These are phyloP conservation scores for Cystoderma amianthinum DNA, from an alignment of 768 basidiomycete genomes.

Conservation along the genomic window DNA sequence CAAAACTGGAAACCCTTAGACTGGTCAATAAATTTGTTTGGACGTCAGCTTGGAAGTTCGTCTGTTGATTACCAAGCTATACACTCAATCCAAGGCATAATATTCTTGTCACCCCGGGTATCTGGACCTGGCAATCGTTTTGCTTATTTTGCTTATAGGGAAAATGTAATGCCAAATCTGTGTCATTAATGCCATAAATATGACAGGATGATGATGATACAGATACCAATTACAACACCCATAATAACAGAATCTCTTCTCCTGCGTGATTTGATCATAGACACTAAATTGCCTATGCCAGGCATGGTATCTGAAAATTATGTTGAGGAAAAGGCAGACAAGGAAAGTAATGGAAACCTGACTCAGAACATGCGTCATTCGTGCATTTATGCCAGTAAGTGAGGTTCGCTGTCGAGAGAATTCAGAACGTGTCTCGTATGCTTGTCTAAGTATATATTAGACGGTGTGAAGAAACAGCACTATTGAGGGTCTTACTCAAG, in stretches of 20 bases:
- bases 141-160: background rate
- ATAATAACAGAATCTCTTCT: conserved; percentile 87
- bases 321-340: background rate
- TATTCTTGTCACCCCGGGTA: too few species aligned
- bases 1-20: conserved; percentile 35
- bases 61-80: too few species aligned
- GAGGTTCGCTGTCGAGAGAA: conserved; percentile 78
- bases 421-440: conserved; percentile 93
- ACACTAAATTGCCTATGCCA: conserved; percentile 86
- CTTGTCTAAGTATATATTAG: conserved; percentile 73
- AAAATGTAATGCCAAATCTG: background rate
- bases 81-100: too few species aligned
- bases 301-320: conserved; percentile 89
- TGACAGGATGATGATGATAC: conserved; percentile 51
- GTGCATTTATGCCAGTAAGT: conserved; percentile 71
- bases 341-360: conserved; percentile 16
- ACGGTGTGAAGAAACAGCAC: conserved; percentile 2
- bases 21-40: too few species aligned
- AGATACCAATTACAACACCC: conserved; percentile 83
- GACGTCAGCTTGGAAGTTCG: too few species aligned
- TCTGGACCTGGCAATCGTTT: too few species aligned
- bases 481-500: conserved; percentile 39
- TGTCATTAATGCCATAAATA: conserved; percentile 38
- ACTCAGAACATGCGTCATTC: conserved; percentile 85
- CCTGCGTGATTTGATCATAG: conserved; percentile 89